A percentile compares a stretch with the other conserved stretches of the same genome.
phyloP scores from a whole-genome alignment of 352 stramenopile genomes.

The Ochromonadaceae sp. region DNA sequence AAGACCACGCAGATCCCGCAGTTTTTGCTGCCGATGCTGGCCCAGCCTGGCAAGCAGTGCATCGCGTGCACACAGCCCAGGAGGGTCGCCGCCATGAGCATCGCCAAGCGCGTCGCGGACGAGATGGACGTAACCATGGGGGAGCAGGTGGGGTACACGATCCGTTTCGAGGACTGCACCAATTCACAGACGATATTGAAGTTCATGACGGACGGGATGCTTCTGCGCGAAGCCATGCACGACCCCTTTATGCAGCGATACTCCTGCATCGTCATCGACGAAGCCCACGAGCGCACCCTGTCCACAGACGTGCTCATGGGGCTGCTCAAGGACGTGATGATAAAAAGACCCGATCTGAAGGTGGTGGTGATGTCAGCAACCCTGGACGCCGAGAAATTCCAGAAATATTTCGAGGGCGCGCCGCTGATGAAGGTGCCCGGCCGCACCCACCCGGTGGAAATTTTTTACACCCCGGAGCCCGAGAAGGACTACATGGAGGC shows the following conservation, averaged over 20 bases:
- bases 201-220: conserved; percentile 84
- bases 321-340: conserved; percentile 88
- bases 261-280: conserved; percentile 84
- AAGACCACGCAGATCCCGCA: conserved; percentile 84
- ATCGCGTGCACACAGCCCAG: conserved; percentile 92
- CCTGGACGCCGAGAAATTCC: conserved; percentile 89
- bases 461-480: conserved; percentile 92
- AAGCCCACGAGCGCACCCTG: conserved; percentile 91
- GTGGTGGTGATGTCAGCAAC: conserved; percentile 97
- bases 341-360: conserved; percentile 81
- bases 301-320: conserved; percentile 94
- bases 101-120: conserved; percentile 91
- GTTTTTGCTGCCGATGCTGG: conserved; percentile 27
- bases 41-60: conserved; percentile 24
- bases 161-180: conserved; percentile 97
- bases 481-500: conserved; percentile 96
- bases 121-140: conserved; percentile 96
- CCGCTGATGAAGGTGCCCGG: conserved; percentile 84
- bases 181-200: conserved; percentile 51
- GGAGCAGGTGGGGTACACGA: conserved; percentile 95
- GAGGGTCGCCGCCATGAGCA: conserved; percentile 90
- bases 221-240: conserved; percentile 89
- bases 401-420: conserved; percentile 43
- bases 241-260: conserved; percentile 88
- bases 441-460: conserved; percentile 90